Conservation (phyloP, 495 filamentous ascomycete species). For the Melanomma pulvis-pyrius region DNA sequence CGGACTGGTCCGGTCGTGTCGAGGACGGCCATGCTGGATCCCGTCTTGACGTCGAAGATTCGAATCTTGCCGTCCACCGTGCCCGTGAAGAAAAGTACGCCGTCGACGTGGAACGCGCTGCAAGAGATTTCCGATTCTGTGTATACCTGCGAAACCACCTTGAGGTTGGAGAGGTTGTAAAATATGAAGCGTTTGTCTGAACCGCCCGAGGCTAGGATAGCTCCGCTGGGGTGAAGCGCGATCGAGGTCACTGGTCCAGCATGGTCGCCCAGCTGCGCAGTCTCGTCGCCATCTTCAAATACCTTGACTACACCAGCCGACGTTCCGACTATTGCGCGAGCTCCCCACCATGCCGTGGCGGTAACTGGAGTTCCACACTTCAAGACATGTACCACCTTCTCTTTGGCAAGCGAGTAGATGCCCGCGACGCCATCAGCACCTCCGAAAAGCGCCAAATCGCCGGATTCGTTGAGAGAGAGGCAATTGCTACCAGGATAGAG, state of each 20-base stretch:
- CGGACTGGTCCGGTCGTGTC: slow-evolving; percentile 67
- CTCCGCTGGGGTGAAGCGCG: slow-evolving; percentile 79
- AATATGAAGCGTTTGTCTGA: slow-evolving; percentile 91
- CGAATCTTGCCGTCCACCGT: slow-evolving; percentile 75
- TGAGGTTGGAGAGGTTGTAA: slow-evolving; percentile 73
- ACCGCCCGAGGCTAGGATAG: slow-evolving; percentile 84
- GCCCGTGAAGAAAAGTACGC: slow-evolving; percentile 87
- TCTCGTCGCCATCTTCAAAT: slow-evolving; percentile 65
- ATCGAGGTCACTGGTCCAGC: slow-evolving; percentile 78
- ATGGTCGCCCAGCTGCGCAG: slow-evolving; percentile 71
- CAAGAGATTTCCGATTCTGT: slow-evolving; percentile 79
- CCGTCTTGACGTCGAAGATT: slow-evolving; percentile 79
- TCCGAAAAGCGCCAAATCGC: slow-evolving; percentile 75
- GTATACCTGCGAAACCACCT: slow-evolving; percentile 73
- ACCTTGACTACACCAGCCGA: slow-evolving; percentile 77
- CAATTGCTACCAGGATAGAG: slow-evolving; percentile 66
- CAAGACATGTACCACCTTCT: slow-evolving; percentile 68
- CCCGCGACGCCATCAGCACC: slow-evolving; percentile 76
- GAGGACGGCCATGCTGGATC: slow-evolving; percentile 70
- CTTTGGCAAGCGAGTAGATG: slow-evolving; percentile 75
- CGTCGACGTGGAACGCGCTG: slow-evolving; percentile 91
- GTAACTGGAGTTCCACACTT: slow-evolving; percentile 71
- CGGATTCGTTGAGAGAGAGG: slow-evolving; percentile 66
- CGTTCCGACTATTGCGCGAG: slow-evolving; percentile 70
- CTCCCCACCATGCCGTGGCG: slow-evolving; percentile 76